Conservation (phyloP, 1,139 yeast genomes). For the Debaryomyces fabryi region DNA sequence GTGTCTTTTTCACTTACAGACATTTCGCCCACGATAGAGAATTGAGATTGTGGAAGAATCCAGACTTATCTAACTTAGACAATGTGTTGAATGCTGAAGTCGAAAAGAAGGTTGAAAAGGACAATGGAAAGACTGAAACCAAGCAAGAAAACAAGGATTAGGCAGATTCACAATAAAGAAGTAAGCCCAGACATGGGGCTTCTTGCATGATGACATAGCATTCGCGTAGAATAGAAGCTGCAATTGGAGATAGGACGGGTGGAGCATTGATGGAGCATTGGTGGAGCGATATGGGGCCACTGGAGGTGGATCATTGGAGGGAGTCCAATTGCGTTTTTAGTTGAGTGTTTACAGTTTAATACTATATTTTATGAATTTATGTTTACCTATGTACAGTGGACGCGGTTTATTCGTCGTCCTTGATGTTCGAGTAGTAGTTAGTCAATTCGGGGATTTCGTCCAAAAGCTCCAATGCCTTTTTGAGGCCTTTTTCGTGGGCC, state of each 20-base stretch:
- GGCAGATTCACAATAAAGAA: background rate
- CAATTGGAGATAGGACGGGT: background rate
- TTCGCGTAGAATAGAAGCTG: background rate
- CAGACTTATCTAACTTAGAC: slow-evolving; percentile 58
- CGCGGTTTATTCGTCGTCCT: slow-evolving; percentile 15
- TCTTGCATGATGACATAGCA: background rate
- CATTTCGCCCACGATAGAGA: slow-evolving; percentile 67
- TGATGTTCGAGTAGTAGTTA: slow-evolving; percentile 66
- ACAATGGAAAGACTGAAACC: slow-evolving; percentile 20
- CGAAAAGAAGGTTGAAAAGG: slow-evolving; percentile 25
- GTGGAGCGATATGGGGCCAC: background rate
- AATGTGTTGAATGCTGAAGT: slow-evolving; percentile 56
- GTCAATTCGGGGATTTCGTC: slow-evolving; percentile 83
- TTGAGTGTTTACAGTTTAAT: slow-evolving; percentile 4
- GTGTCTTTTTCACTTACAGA: slow-evolving; percentile 69
- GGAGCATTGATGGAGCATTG: background rate
- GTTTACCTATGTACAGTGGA: slow-evolving; percentile 1
- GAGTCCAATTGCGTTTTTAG: background rate
- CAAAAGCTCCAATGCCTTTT: slow-evolving; percentile 60
- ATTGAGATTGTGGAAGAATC: slow-evolving; percentile 72
- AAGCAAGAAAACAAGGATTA: slow-evolving; percentile 27
- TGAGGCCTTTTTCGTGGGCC: slow-evolving; percentile 52
- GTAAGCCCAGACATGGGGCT: background rate
- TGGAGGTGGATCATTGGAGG: background rate
- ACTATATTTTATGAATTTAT: slow-evolving; percentile 3